Conservation (phyloP, 495 filamentous ascomycete genomes). For the Hypoxylon lenormandii region DNA sequence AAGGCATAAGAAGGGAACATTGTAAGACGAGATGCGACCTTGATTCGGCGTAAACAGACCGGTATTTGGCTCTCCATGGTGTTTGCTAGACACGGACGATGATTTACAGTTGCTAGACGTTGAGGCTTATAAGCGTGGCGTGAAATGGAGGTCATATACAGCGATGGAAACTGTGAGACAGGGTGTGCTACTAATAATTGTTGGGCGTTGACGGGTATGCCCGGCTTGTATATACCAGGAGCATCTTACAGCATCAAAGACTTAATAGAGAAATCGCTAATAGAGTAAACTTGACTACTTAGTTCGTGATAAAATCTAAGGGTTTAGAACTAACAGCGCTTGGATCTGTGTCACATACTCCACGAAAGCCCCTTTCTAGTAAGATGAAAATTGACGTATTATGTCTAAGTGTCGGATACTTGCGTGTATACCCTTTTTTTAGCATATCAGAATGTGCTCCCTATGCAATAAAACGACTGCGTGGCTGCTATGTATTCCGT, state of each 20-base stretch:
- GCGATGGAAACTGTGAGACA: constrained; percentile 29
- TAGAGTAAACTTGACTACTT: neutral
- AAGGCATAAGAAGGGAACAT: constrained; percentile 73
- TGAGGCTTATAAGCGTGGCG: constrained; percentile 17
- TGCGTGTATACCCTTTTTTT: too few species aligned
- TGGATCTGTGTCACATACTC: too few species aligned
- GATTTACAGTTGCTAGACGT: constrained; percentile 33
- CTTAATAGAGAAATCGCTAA: constrained; percentile 40
- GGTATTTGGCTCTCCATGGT: constrained; percentile 26
- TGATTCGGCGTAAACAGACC: constrained; percentile 43
- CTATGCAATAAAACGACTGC: too few species aligned
- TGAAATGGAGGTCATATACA: constrained; percentile 39
- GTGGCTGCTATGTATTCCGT: too few species aligned
- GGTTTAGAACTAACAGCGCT: too few species aligned
- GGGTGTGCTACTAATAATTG: constrained; percentile 41
- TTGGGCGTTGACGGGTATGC: constrained; percentile 28
- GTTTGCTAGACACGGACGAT: too few species aligned
- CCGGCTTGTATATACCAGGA: constrained; percentile 50
- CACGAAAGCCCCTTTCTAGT: too few species aligned
- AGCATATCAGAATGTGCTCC: too few species aligned
- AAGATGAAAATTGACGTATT: too few species aligned
- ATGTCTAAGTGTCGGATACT: too few species aligned
- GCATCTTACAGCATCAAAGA: constrained; percentile 29
- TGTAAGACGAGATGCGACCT: constrained; percentile 34
- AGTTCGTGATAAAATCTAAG: neutral